phyloP scores from a whole-genome alignment of 164 flowering plant species.

The Piper longum region DNA sequence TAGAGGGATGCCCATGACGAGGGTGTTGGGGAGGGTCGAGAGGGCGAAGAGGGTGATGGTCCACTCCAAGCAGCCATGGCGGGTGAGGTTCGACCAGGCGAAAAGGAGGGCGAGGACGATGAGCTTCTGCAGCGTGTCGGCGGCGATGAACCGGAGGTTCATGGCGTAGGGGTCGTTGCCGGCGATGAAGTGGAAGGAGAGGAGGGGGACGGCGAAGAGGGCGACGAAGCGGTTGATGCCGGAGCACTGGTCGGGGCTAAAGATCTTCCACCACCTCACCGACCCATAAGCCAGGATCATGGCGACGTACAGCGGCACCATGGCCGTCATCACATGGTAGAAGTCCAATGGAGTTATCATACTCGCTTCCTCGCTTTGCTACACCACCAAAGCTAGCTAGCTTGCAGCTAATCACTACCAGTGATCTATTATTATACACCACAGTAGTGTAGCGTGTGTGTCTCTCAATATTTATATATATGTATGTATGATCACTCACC shows the following conservation, averaged over 20 bases:
- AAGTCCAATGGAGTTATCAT: slow-evolving; percentile 66
- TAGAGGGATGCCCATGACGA: slow-evolving; percentile 89
- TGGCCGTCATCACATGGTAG: slow-evolving; percentile 91
- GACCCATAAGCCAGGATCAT: slow-evolving; percentile 94
- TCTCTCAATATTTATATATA: too few relatives aligned
- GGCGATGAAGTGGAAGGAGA: slow-evolving; percentile 88
- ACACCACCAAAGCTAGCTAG: too few relatives aligned
- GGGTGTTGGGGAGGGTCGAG: slow-evolving; percentile 81
- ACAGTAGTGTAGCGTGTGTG: too few relatives aligned
- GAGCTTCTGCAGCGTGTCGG: slow-evolving; percentile 78
- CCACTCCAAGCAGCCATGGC: slow-evolving; percentile 65
- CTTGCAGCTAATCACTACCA: too few relatives aligned
- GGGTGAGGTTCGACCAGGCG: slow-evolving; percentile 43
- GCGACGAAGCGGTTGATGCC: slow-evolving; percentile 95
- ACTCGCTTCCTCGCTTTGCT: background rate
- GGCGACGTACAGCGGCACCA: slow-evolving; percentile 95
- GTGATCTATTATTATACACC: too few relatives aligned
- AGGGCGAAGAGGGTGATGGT: slow-evolving; percentile 73
- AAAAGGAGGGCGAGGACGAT: slow-evolving; percentile 38
- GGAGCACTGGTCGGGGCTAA: slow-evolving; percentile 85
- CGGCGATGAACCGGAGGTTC: slow-evolving; percentile 77
- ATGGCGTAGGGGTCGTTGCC: slow-evolving; percentile 64
- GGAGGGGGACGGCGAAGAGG: slow-evolving; percentile 84
- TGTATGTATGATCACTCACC: too few relatives aligned
- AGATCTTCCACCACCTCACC: slow-evolving; percentile 93